phyloP scores from a whole-genome alignment of 192 early-diverging fungal genomes.

The Oehlia diaphana region DNA sequence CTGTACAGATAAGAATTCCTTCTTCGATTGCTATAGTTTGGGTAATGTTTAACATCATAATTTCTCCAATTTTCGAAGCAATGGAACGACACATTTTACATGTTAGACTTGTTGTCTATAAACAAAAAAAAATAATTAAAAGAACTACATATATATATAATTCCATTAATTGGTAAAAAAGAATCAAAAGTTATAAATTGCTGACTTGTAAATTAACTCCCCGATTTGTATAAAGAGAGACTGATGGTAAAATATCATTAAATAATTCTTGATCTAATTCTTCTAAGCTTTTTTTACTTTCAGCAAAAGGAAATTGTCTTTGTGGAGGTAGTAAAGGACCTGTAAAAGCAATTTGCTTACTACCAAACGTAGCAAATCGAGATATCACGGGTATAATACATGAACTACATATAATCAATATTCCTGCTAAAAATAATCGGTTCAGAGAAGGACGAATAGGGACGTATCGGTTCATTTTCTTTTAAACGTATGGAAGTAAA shows the following conservation, averaged over 20 bases:
- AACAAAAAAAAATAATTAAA: background rate
- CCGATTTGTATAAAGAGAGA: background rate
- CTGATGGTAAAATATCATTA: background rate
- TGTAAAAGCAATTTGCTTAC: background rate
- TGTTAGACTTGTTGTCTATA: background rate
- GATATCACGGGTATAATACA: background rate
- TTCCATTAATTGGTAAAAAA: background rate
- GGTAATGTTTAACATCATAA: background rate
- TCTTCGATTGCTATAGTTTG: background rate
- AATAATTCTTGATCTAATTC: background rate
- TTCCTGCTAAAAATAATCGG: background rate
- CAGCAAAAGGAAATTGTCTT: background rate
- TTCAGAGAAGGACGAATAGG: background rate
- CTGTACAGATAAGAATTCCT: conserved; percentile 1
- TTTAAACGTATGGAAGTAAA: background rate
- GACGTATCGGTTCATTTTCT: background rate
- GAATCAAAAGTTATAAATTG: background rate
- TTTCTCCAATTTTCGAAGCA: background rate
- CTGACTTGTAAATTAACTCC: background rate
- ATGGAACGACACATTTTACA: background rate
- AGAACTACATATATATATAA: background rate
- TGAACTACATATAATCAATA: background rate
- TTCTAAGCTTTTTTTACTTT: background rate
- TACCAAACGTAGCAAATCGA: background rate
- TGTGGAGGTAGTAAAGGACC: background rate